Evolutionary conservation across 2,329 filamentous ascomycete genomes (phyloP).

Genomic region (Rhynchosporium graminicola): DNA sequence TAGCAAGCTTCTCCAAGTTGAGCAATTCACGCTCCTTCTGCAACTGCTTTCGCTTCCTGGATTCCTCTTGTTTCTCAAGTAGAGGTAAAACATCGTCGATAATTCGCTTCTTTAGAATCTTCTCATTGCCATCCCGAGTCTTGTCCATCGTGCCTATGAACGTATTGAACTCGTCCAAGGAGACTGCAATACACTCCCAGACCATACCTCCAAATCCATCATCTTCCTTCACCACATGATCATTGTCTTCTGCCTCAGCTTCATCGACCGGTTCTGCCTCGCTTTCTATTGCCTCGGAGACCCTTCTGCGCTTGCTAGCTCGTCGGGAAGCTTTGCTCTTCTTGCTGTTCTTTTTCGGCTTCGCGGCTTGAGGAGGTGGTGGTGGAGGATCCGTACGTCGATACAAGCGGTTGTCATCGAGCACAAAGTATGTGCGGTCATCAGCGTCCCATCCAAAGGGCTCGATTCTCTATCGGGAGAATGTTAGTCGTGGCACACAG

Average conservation of each 20-base stretch:
- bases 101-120: constrained; percentile 70
- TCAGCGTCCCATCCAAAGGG: constrained; percentile 86
- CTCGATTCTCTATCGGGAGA: constrained; percentile 63
- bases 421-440: constrained; percentile 83
- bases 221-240: constrained; percentile 48
- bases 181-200: constrained; percentile 91
- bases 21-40: constrained; percentile 77
- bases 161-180: constrained; percentile 71
- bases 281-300: constrained; percentile 48
- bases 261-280: constrained; percentile 45
- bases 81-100: constrained; percentile 80
- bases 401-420: constrained; percentile 94
- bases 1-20: constrained; percentile 83
- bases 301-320: constrained; percentile 71
- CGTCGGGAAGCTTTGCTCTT: constrained; percentile 64
- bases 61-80: constrained; percentile 75
- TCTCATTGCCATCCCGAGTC: constrained; percentile 83
- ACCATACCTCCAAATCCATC: constrained; percentile 73
- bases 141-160: constrained; percentile 73
- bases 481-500: constrained; percentile 21
- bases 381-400: constrained; percentile 75
- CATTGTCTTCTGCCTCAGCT: constrained; percentile 43
- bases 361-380: constrained; percentile 55
- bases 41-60: constrained; percentile 68
- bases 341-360: constrained; percentile 66